Evolutionary conservation across 83 land plant species (phyloP), one percentile per base, ranked within the genome.

Genomic region (Picea abies): DNA sequence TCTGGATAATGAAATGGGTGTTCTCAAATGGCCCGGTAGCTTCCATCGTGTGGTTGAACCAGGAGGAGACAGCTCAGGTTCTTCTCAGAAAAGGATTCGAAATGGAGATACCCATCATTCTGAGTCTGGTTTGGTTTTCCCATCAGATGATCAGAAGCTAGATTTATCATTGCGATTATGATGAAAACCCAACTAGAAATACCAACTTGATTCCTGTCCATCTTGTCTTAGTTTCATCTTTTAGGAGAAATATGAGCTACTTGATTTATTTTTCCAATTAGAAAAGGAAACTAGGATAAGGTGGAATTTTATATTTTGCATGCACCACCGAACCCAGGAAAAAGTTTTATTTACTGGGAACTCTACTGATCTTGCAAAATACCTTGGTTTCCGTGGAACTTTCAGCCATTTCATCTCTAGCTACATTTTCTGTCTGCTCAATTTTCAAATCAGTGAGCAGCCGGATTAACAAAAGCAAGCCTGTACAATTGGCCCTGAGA

Each of bases 11-110:
- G 64, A 78, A 16, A 60, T 60, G 64, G 64, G 64, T 60, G 52
- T 60, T 58, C 22, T 78, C 64, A 78, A 78, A 60, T 78, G 80
- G 80, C 80, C 80, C 17, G 80, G 65, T 60, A 78, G 64, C 80
- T 78, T 78, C 41, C 80, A 29, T 58, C 41, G 56, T 3, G 39
- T 61, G 10, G 80, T 78, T 35, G 80, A 60, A 60, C 41, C 44
- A 60, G 60, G 80, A 60, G 80, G 22, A 6, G 80, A 60, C 35
- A 58, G 37, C 9, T 22, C 23, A 22, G 80, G 63, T 6, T 60
- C 64, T 5, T 75, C 64, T 17, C 35, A 60, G 64, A 78, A 78
- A 78, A 29, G 64, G 80, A n/a, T 60, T 26, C 26, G 64, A 26
- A 60, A 17, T 78, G 80, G 41, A 61, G 64, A 78, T 25, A 66